Evolutionary conservation across 176 grass and related monocot species (phyloP), one percentile per base, ranked within the genome.

Genomic region (Areca catechu): DNA sequence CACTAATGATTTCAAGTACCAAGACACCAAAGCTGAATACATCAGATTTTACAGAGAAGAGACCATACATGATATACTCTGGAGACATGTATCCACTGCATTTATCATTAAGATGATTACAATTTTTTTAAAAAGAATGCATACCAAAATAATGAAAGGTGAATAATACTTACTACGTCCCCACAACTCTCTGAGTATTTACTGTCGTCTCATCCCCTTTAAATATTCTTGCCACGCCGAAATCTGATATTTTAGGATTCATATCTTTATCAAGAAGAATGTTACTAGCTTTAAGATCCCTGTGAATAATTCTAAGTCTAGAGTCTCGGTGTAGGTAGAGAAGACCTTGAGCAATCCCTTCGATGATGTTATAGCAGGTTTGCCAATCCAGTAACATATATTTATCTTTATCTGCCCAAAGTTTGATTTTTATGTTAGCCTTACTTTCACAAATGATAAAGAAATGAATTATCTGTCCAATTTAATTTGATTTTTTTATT

Each of bases 291-390:
- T 25, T 25, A 0, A 25, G 24, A 25, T 25, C 24, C 3, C 24
- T 25, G 3, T 25, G 24, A 25, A 25, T 25, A 23, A 95, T 85
- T 82, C 85, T 82, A 54, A 82, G 76, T 51, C 78, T 81, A 3
- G 89, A 95, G 54, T 89, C 85, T 69, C 85, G 78, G 49, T 95
- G 85, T 30, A 95, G 82, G 53, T 89, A 89, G 19, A 95, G 62
- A 49, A 95, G 54, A 56, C 89, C 89, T 75, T 78, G 63, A 53
- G 62, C 64, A 48, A 95, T 72, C 15, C 82, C 82, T 77, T 82
- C 72, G 24, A 95, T 89, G 27, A 95, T 95, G 17, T 63, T 34
- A 50, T 95, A 89, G 64, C 89, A 57, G 3, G 22, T 72, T 72
- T 66, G 68, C 89, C 85, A 89, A 62, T 89, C 74, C 19, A 89